Conservation (phyloP, 2,329 filamentous ascomycete genomes). For the Aureobasidium zeae region DNA sequence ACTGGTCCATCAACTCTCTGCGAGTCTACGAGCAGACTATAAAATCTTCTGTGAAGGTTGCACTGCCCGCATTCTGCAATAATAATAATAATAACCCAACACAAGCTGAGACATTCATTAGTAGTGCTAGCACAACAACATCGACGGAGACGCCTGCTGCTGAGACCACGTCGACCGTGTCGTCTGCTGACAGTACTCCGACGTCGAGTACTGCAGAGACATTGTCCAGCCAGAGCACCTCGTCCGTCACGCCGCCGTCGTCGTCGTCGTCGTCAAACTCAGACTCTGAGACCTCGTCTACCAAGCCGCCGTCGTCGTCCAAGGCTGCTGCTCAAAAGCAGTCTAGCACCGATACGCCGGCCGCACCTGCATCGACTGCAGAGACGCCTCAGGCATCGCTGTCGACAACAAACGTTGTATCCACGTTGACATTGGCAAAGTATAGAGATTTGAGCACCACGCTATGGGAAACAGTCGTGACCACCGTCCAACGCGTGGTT, state of each 20-base stretch:
- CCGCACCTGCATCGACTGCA: slow-evolving; percentile 10
- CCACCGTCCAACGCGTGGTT: neutral
- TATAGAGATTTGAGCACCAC: neutral
- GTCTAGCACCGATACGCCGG: neutral
- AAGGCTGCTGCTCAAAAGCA: too few species aligned
- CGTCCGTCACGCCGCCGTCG: slow-evolving; percentile 1
- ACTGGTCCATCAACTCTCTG: slow-evolving; percentile 35
- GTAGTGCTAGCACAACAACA: slow-evolving; percentile 10
- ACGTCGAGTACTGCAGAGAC: slow-evolving; percentile 9
- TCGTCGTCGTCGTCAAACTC: too few species aligned
- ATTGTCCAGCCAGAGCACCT: slow-evolving; percentile 1
- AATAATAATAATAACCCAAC: slow-evolving; percentile 4
- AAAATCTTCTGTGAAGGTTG: slow-evolving; percentile 13
- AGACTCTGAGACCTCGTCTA: slow-evolving; percentile 4
- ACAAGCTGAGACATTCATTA: slow-evolving; percentile 11
- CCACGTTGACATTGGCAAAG: neutral
- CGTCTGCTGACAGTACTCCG: neutral
- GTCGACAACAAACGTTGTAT: neutral
- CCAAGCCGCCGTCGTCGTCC: too few species aligned
- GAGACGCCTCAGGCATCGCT: neutral
- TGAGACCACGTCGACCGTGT: slow-evolving; percentile 12
- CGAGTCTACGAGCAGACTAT: slow-evolving; percentile 27
- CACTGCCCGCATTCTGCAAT: slow-evolving; percentile 6
- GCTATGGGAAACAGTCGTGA: neutral
- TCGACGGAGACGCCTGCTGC: slow-evolving; percentile 11